phyloP scores from a whole-genome alignment of 2,329 filamentous ascomycete genomes.

The Scedosporium dehoogii region DNA sequence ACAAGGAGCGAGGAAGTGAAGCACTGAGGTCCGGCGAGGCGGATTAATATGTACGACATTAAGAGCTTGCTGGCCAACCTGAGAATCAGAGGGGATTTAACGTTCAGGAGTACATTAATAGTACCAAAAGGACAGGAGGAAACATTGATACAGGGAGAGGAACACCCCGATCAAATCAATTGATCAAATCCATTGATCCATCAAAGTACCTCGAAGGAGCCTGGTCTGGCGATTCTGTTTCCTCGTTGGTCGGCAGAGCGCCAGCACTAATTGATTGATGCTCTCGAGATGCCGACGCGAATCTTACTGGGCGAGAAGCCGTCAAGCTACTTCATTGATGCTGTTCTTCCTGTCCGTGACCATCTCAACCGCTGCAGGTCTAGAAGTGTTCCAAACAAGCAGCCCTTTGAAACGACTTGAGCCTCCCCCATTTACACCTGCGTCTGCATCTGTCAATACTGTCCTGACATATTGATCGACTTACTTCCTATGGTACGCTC shows the following conservation, averaged over 20 bases:
- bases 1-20: background rate
- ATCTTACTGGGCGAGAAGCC: background rate
- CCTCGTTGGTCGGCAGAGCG: background rate
- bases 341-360: background rate
- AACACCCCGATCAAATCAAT: background rate
- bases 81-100: background rate
- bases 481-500: too few relatives aligned
- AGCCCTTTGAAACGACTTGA: background rate
- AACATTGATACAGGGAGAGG: background rate
- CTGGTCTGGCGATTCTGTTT: background rate
- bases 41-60: background rate
- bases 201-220: background rate
- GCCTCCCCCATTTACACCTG: background rate
- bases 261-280: background rate
- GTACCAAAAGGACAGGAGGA: background rate
- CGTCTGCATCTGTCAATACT: background rate
- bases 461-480: background rate
- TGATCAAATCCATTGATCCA: background rate
- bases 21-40: background rate
- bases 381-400: background rate
- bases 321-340: background rate
- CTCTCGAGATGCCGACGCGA: background rate
- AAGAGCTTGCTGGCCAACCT: background rate
- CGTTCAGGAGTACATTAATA: background rate
- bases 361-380: background rate